phyloP scores from a whole-genome alignment of 2,329 filamentous ascomycete genomes.

The Leptographium procerum region DNA sequence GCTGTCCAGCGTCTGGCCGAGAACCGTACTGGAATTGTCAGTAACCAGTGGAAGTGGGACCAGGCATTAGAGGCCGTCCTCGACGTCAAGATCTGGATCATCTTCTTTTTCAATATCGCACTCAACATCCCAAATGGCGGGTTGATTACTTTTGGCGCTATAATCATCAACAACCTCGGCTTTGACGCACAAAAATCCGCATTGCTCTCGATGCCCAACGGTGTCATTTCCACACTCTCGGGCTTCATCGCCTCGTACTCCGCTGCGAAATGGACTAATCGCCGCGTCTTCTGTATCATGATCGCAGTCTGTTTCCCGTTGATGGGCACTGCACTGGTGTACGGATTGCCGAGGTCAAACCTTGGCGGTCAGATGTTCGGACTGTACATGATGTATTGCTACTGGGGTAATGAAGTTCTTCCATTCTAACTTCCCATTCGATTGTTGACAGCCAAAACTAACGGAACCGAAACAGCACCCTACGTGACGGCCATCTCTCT shows the following conservation, averaged over 20 bases:
- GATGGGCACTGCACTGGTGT: conserved; percentile 19
- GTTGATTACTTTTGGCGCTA: conserved; percentile 45
- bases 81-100: conserved; percentile 48
- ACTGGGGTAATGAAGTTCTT: conserved; percentile 18
- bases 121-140: conserved; percentile 46
- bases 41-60: conserved; percentile 40
- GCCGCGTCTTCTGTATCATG: conserved; percentile 30
- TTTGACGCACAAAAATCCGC: conserved; percentile 28
- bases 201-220: conserved; percentile 22
- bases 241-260: conserved; percentile 34
- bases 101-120: conserved; percentile 40
- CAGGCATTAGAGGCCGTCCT: conserved; percentile 44
- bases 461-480: not conserved
- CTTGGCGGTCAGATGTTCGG: conserved; percentile 27
- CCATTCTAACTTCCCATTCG: not conserved
- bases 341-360: conserved; percentile 14
- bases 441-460: not conserved
- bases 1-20: conserved; percentile 41
- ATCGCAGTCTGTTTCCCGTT: conserved; percentile 24
- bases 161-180: conserved; percentile 48
- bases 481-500: conserved; percentile 10
- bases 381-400: conserved; percentile 28
- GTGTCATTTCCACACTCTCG: conserved; percentile 33
- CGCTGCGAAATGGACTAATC: conserved; percentile 28
- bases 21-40: conserved; percentile 49